Conservation (phyloP, 2,329 filamentous ascomycete species). For the Pseudogymnoascus sp. region DNA sequence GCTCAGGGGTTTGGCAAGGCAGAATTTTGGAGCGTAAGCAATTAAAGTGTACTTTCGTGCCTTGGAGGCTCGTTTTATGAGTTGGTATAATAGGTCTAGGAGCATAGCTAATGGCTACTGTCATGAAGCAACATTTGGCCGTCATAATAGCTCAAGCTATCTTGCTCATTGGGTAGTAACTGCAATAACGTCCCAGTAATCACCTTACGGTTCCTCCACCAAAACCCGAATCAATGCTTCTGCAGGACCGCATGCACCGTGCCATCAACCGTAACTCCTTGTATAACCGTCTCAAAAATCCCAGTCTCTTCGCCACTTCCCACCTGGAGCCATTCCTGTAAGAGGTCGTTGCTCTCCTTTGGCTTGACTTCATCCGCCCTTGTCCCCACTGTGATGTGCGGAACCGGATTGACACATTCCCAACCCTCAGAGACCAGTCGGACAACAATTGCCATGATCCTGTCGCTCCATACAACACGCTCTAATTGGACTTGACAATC, state of each 20-base stretch:
- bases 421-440: slow-evolving; percentile 57
- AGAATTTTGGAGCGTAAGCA: slow-evolving; percentile 57
- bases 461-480: slow-evolving; percentile 72
- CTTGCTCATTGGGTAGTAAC: neutral
- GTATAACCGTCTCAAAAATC: slow-evolving; percentile 25
- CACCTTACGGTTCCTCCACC: neutral
- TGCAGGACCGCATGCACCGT: slow-evolving; percentile 22
- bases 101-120: neutral
- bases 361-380: slow-evolving; percentile 69
- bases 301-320: slow-evolving; percentile 33
- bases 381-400: slow-evolving; percentile 88
- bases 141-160: neutral
- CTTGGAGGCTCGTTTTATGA: neutral
- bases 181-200: neutral
- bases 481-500: slow-evolving; percentile 57
- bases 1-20: slow-evolving; percentile 68
- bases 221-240: neutral
- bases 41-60: neutral
- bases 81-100: neutral
- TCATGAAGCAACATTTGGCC: neutral
- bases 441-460: slow-evolving; percentile 87
- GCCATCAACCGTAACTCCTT: slow-evolving; percentile 22
- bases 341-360: slow-evolving; percentile 83
- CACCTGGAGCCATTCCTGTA: slow-evolving; percentile 64
- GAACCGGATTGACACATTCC: slow-evolving; percentile 67